Percentiles rank a stretch among this genome's conserved stretches.
Evolutionary conservation across 2,329 filamentous ascomycete species (phyloP).

Genomic region (Dothiorella sarmentorum): DNA sequence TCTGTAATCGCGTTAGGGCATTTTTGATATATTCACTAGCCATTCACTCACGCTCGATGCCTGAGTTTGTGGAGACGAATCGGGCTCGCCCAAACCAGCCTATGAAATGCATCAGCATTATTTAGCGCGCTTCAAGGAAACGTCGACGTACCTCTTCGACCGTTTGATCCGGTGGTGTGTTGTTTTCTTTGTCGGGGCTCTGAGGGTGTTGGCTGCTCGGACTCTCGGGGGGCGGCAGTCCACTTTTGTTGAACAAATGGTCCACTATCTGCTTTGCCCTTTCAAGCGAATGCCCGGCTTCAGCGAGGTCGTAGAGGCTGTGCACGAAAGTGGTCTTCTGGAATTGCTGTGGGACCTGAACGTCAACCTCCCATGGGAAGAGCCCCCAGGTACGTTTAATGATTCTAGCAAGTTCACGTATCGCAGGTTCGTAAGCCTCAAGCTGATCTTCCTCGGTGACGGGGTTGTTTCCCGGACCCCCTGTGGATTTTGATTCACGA

Average conservation of each 20-base stretch:
- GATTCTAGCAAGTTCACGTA: neutral
- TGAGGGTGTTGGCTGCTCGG: too few species aligned
- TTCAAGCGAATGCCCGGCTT: neutral
- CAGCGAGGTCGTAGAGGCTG: neutral
- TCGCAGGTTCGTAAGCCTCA: neutral
- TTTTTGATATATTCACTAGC: neutral
- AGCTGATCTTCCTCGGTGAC: too few species aligned
- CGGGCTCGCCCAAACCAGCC: neutral
- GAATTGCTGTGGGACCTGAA: neutral
- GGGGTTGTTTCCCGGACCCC: neutral
- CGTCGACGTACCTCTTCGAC: neutral
- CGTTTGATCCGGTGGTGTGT: neutral
- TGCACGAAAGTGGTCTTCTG: neutral
- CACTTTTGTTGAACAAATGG: neutral
- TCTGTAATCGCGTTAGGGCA: neutral
- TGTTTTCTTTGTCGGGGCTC: neutral
- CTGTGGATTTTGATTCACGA: neutral
- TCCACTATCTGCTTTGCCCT: neutral
- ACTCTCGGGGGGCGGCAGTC: too few species aligned
- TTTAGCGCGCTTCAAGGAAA: neutral
- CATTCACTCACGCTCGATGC: neutral
- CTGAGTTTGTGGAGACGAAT: neutral
- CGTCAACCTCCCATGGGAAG: neutral
- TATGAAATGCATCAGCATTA: too few species aligned
- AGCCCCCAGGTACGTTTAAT: neutral